Base-by-base conservation (phyloP, 2,329 filamentous ascomycete species). In the Aurifilum marmelostoma region DNA sequence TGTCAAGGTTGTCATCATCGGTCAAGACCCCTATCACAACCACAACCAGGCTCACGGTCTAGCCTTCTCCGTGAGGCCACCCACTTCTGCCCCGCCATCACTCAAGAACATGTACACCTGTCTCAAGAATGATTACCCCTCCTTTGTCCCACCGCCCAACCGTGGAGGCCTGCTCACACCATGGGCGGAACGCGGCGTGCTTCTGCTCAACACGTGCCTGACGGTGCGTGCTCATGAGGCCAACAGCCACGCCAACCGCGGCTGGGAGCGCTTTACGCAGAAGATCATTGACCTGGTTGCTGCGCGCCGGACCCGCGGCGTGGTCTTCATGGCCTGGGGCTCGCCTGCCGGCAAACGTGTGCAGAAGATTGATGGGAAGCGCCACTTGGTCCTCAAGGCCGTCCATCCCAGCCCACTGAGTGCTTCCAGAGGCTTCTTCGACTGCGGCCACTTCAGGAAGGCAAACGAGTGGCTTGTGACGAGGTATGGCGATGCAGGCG, bases 1-100 rank as follows among this genome's bases (percentile, higher is more conserved):
- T 18, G 94, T 98, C 79, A 97, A 97, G 80, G 92, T 92, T 68
- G 94, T 99, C 71, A 94, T 99, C 76, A 81, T 98, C 67, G 96
- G 96, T 73, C 96, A 99, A 82, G 96, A 99, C 78, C 96, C 96
- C 2, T 99, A 99, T 80, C 96, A 99, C 83, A 97, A 97, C 79
- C 80, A 89, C 78, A 97, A 97, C 80, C 96, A 99, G 84, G 96
- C 96, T 64, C 96, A 98, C 79, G 96, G 96, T 58, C 89, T 99
- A 69, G 95, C 92, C 78, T 99, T 99, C 85, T 97, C 93, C 62
- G 94, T 98, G 67, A 92, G 92, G 12, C 91, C 95, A 3, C 96
- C 96, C 0, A 97, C 93, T 0, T 88, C 88, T 4, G 93, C 95
- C 1, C 96, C 96, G 0, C 94, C 95, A 0, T 97, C 93, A 0